Base-by-base conservation (phyloP, 257 asterid species). In the Plantago ovata region DNA sequence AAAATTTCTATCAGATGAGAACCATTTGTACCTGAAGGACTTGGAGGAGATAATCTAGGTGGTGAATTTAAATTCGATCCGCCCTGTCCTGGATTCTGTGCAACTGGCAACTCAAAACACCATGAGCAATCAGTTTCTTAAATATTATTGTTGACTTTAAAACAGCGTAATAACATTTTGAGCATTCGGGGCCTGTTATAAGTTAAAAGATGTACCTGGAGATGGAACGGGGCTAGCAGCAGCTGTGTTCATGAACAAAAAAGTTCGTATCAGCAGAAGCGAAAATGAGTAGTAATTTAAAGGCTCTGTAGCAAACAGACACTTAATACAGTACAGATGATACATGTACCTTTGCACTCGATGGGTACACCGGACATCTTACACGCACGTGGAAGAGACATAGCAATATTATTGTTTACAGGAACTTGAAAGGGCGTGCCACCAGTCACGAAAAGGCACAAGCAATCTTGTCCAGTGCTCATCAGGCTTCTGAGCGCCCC, bases 311-410 rank as follows among this genome's bases (percentile, higher is more conserved):
- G n/a, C n/a, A n/a, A n/a, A n/a, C n/a, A n/a, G n/a, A 28, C 7
- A 28, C 3, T 28, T 4, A 28, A 28, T 28, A 3, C 36, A 4
- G n/a, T n/a, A n/a, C n/a, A 43, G 47, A 10, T 4, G 3, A 38
- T 0, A 12, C 36, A 28, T 8, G 1, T 43, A 83, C 96, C 91
- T 81, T 72, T 80, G 79, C 96, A 89, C 36, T 83, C 83, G 33
- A 89, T 38, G 2, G 93, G 82, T 10, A 87, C 89, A 0, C 85
- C 81, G 4, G 89, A 76, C 79, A 72, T 79, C 57, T 61, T 73
- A 55, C 96, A 89, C 6, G 96, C 83, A 0, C 78, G 81, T 0
- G 96, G 96, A 20, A 89, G 89, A 6, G 89, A 83, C 47, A 85
- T 74, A 0, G 91, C 89, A 0, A 78, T 59, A 0, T 65, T 55